phyloP scores from a whole-genome alignment of 1,139 yeast genomes.

The Scheffersomyces illinoinensis region DNA sequence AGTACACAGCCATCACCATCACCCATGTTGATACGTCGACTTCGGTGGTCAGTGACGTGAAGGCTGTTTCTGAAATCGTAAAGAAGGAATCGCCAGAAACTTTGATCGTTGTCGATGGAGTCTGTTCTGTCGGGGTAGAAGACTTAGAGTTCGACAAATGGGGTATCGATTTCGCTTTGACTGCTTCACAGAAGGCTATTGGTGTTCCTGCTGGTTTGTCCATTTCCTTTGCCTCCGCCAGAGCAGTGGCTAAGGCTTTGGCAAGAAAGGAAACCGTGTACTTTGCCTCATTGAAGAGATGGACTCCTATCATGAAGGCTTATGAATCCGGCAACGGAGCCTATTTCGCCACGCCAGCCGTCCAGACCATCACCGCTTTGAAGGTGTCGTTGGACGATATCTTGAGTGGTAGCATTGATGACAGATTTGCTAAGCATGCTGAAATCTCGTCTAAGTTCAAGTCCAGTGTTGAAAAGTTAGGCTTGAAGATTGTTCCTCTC shows the following conservation, averaged over 20 bases:
- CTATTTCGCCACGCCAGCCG: constrained; percentile 93
- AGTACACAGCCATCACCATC: constrained; percentile 73
- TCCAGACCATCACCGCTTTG: constrained; percentile 81
- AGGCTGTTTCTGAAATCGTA: constrained; percentile 60
- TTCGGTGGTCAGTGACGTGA: constrained; percentile 79
- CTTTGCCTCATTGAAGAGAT: constrained; percentile 77
- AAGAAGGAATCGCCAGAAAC: constrained; percentile 74
- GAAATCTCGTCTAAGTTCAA: constrained; percentile 68
- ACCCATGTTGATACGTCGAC: constrained; percentile 98
- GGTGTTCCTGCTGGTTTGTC: constrained; percentile 95
- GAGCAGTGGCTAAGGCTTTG: constrained; percentile 69
- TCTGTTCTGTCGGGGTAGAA: constrained; percentile 91
- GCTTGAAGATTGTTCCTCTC: constrained; percentile 69
- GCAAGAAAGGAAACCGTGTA: constrained; percentile 60
- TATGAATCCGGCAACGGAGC: constrained; percentile 83
- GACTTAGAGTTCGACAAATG: constrained; percentile 81
- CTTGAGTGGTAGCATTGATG: constrained; percentile 56
- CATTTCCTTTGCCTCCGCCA: constrained; percentile 69
- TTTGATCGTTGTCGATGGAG: constrained; percentile 86
- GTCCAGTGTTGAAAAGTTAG: constrained; percentile 51
- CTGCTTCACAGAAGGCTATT: constrained; percentile 94
- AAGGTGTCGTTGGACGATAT: constrained; percentile 77
- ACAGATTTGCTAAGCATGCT: constrained; percentile 64
- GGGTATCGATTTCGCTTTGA: constrained; percentile 85
- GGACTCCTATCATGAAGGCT: constrained; percentile 88